Evolutionary conservation across 768 basidiomycete genomes (phyloP).

Genomic region (Hericium rajendrae): DNA sequence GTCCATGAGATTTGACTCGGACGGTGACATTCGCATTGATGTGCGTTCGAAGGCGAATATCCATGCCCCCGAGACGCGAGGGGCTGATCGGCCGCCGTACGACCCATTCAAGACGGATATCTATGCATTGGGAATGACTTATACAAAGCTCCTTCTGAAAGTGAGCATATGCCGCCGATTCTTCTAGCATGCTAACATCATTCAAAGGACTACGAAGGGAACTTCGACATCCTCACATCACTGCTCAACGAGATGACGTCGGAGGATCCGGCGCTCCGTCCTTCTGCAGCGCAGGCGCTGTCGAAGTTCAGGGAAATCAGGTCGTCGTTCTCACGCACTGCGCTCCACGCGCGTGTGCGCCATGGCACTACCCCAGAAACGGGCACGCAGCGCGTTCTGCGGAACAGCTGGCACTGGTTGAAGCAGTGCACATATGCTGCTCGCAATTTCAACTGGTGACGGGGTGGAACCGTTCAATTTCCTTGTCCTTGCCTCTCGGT

Average conservation of each 20-base stretch:
- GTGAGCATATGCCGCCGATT: neutral
- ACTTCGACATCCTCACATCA: neutral
- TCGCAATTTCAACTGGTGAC: neutral
- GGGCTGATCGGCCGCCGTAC: neutral
- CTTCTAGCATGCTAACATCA: neutral
- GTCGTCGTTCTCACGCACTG: neutral
- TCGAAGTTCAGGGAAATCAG: neutral
- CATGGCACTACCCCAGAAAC: neutral
- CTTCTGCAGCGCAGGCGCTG: neutral
- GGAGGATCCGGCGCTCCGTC: neutral
- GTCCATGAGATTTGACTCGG: neutral
- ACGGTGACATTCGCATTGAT: neutral
- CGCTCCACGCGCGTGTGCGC: neutral
- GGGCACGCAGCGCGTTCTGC: neutral
- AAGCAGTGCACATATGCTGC: neutral
- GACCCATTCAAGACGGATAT: neutral
- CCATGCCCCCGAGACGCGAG: neutral
- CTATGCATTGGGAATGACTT: neutral
- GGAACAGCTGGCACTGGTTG: neutral
- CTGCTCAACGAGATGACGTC: neutral
- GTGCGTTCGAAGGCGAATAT: neutral
- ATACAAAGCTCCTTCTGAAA: neutral
- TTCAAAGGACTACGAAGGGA: neutral
- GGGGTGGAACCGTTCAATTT: neutral
- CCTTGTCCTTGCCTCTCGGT: too few relatives aligned